Conservation (phyloP, 495 filamentous ascomycete species). For the Schizothecium vesticola region DNA sequence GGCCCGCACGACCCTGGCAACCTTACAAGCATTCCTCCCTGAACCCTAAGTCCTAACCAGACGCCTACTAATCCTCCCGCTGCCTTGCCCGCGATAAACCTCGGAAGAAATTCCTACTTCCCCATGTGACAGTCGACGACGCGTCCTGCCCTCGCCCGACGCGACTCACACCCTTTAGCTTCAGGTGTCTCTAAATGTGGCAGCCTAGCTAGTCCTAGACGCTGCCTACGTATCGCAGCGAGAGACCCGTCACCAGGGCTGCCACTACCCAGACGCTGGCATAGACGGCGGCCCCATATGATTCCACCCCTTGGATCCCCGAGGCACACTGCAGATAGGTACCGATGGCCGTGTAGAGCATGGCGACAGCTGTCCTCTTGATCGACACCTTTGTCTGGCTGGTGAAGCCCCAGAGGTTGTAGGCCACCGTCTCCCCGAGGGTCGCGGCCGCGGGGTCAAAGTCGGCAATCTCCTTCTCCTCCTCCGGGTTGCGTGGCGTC, state of each 20-base stretch:
- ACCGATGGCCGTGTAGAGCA: constrained; percentile 50
- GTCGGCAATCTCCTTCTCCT: constrained; percentile 28
- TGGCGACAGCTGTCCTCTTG: constrained; percentile 56
- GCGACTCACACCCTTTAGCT: background rate
- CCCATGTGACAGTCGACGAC: background rate
- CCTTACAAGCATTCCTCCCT: background rate
- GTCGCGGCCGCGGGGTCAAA: constrained; percentile 52
- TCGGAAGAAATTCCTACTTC: background rate
- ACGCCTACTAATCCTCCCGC: background rate
- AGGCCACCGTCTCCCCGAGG: constrained; percentile 54
- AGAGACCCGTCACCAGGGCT: constrained; percentile 51
- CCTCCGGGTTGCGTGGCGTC: constrained; percentile 34
- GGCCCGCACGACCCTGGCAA: background rate
- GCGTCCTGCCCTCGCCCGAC: background rate
- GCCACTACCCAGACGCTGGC: constrained; percentile 65
- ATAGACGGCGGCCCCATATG: constrained; percentile 62
- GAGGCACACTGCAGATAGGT: constrained; percentile 60
- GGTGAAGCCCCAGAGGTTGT: constrained; percentile 57
- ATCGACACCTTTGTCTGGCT: constrained; percentile 60
- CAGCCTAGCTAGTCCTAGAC: constrained; percentile 7
- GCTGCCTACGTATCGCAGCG: constrained; percentile 41
- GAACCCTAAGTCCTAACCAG: background rate
- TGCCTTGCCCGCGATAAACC: background rate
- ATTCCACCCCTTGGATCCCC: constrained; percentile 60
- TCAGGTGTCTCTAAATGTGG: background rate